Evolutionary conservation across 2,329 filamentous ascomycete species (phyloP).

Genomic region (Penicillium sp.): DNA sequence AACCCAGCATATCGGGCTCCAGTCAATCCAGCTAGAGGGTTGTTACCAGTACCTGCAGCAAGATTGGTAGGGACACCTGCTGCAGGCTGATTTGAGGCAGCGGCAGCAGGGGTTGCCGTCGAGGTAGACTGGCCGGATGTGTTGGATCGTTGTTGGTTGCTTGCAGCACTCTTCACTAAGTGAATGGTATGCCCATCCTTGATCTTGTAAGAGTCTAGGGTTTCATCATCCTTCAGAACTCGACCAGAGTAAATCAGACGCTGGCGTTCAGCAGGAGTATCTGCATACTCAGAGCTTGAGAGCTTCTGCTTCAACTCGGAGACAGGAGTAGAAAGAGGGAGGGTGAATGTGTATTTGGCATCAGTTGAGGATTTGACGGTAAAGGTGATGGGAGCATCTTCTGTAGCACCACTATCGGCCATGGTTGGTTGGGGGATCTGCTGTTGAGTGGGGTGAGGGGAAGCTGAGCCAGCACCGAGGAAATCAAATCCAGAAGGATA

Average conservation of each 20-base stretch:
- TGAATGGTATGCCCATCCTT: slow-evolving; percentile 95
- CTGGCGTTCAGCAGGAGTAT: slow-evolving; percentile 83
- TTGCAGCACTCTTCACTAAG: slow-evolving; percentile 92
- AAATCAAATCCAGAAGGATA: not conserved
- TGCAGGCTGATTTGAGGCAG: slow-evolving; percentile 30
- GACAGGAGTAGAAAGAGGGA: slow-evolving; percentile 73
- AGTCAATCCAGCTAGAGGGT: slow-evolving; percentile 85
- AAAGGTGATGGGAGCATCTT: slow-evolving; percentile 84
- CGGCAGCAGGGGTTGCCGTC: slow-evolving; percentile 33
- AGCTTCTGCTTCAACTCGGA: slow-evolving; percentile 89
- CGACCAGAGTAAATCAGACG: slow-evolving; percentile 96
- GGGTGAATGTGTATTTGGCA: slow-evolving; percentile 77
- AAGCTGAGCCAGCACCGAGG: not conserved
- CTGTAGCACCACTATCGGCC: slow-evolving; percentile 46
- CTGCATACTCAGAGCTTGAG: slow-evolving; percentile 75
- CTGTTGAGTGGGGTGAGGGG: slow-evolving; percentile 12
- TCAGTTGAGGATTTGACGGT: slow-evolving; percentile 97
- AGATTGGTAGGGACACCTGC: slow-evolving; percentile 50
- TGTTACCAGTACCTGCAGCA: slow-evolving; percentile 65
- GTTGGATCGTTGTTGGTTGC: slow-evolving; percentile 66
- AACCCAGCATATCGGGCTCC: slow-evolving; percentile 93
- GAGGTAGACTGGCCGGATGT: slow-evolving; percentile 52
- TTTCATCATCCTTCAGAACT: slow-evolving; percentile 92
- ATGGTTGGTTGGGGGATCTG: slow-evolving; percentile 28
- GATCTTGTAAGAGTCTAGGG: slow-evolving; percentile 84